A percentile compares a stretch with the other conserved stretches of the same genome.
Conservation (phyloP, 2,329 filamentous ascomycete species). For the Aspergillus alliaceus region DNA sequence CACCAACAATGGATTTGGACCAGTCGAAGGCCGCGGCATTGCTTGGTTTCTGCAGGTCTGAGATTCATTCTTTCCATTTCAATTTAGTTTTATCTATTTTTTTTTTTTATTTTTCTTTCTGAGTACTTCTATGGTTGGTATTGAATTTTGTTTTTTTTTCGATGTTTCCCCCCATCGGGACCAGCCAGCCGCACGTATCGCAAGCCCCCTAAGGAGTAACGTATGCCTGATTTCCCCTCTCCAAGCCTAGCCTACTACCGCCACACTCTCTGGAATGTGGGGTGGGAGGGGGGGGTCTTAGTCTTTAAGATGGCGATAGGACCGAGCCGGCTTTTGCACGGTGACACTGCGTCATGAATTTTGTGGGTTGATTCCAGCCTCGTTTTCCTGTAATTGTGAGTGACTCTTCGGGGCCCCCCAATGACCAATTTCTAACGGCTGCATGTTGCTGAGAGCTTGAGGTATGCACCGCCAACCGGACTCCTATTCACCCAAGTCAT, state of each 20-base stretch:
- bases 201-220: constrained; percentile 7
- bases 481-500: background rate
- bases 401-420: background rate
- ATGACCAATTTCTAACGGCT: constrained; percentile 10
- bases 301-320: background rate
- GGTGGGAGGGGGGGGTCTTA: constrained; percentile 16
- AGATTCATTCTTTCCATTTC: constrained; percentile 2
- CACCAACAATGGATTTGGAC: constrained; percentile 11
- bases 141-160: background rate
- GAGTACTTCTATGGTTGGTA: background rate
- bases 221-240: background rate
- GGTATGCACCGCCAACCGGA: background rate
- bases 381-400: background rate
- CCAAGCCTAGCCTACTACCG: constrained; percentile 12
- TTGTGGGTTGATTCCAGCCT: background rate
- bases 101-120: background rate
- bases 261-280: constrained; percentile 16
- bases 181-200: constrained; percentile 16
- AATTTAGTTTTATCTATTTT: background rate
- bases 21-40: constrained; percentile 10
- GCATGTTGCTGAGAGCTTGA: background rate
- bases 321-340: background rate
- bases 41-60: constrained; percentile 15
- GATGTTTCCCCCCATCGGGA: constrained; percentile 3
- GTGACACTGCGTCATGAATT: background rate